A percentile compares a stretch with the other conserved stretches of the same genome.
These are phyloP conservation scores for Oenanthe javanica DNA, from an alignment of 140 eudicot genomes.

Conservation along the genomic window DNA sequence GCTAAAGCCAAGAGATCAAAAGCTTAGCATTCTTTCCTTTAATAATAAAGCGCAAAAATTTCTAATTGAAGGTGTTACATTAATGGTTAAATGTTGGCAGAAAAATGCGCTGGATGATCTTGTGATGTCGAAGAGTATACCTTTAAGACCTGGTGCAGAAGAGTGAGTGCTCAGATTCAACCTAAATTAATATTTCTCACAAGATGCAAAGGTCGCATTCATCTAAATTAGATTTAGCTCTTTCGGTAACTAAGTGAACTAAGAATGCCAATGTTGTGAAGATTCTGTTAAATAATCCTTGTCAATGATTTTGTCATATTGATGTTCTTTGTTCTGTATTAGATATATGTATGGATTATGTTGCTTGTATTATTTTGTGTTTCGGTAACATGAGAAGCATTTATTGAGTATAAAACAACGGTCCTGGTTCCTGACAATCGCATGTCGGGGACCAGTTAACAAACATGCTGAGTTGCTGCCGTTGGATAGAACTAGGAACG, in stretches of 20 bases:
- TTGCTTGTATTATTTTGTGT: not conserved
- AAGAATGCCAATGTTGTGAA: not conserved
- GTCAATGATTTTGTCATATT: not conserved
- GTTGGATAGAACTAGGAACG: too few species aligned
- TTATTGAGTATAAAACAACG: too few species aligned
- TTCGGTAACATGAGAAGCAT: not conserved
- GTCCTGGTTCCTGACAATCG: too few species aligned
- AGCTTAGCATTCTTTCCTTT: not conserved
- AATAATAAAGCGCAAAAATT: not conserved
- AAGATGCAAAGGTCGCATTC: constrained; percentile 2
- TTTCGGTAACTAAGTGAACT: not conserved
- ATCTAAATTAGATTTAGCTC: not conserved
- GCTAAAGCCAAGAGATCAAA: not conserved
- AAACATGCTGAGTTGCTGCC: too few species aligned
- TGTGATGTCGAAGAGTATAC: constrained; percentile 57
- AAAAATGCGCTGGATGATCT: constrained; percentile 83
- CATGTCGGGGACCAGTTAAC: too few species aligned
- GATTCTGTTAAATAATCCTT: not conserved
- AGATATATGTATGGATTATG: not conserved
- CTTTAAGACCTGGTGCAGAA: constrained; percentile 90
- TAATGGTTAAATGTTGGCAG: constrained; percentile 40
- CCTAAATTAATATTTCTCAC: constrained; percentile 3
- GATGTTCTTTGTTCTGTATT: not conserved
- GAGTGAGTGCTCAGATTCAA: constrained; percentile 52
- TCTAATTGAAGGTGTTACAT: not conserved